A percentile compares a stretch with the other conserved stretches of the same genome.
Evolutionary conservation across 805 yeast genomes (phyloP).

Genomic region (Candida ipomoeae): DNA sequence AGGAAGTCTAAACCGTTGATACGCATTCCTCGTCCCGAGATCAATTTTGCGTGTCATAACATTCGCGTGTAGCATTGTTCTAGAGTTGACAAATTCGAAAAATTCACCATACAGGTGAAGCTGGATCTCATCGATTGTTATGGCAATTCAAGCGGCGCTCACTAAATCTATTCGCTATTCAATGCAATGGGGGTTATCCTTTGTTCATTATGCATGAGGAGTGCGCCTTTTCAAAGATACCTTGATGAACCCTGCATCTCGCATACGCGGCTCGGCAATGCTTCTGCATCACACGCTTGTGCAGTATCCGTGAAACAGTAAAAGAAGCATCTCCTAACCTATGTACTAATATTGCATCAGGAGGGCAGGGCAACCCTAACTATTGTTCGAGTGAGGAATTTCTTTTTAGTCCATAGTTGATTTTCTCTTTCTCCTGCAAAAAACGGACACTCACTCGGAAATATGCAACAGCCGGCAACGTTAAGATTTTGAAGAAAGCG

Average conservation of each 20-base stretch:
- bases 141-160: not conserved
- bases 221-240: not conserved
- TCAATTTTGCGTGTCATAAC: not conserved
- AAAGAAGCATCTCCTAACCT: not conserved
- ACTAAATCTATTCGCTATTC: not conserved
- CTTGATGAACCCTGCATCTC: slow-evolving; percentile 3
- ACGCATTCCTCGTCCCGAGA: not conserved
- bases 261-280: slow-evolving; percentile 3
- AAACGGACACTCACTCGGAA: not conserved
- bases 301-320: not conserved
- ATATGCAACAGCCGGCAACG: not conserved
- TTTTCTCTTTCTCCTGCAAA: not conserved
- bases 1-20: too few species aligned
- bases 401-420: not conserved
- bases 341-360: not conserved
- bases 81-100: not conserved
- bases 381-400: not conserved
- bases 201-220: not conserved
- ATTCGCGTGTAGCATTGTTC: not conserved
- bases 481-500: not conserved
- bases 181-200: not conserved
- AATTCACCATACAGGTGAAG: not conserved
- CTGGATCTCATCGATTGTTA: not conserved
- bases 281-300: not conserved
- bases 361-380: not conserved